Percentiles rank a stretch among this genome's conserved stretches.
These are phyloP conservation scores for Thelephora ganbajun DNA, from an alignment of 768 basidiomycete genomes.

Conservation along the genomic window DNA sequence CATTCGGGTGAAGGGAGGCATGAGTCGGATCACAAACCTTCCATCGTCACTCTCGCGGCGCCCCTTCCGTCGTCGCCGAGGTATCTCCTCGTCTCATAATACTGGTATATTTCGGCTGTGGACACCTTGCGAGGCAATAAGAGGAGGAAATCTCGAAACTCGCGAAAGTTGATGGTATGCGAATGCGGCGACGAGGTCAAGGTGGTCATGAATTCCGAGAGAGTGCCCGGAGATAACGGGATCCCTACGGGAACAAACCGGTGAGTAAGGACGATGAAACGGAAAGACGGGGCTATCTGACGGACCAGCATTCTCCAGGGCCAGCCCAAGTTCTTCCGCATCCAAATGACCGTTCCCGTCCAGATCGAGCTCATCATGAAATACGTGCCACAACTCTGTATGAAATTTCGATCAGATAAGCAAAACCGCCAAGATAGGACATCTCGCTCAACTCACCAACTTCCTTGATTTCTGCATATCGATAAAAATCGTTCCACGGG, in stretches of 20 bases:
- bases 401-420: constrained; percentile 9
- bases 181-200: constrained; percentile 62
- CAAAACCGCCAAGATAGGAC: constrained; percentile 3
- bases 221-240: constrained; percentile 47
- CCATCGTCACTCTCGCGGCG: constrained; percentile 73
- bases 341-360: constrained; percentile 81
- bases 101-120: constrained; percentile 73
- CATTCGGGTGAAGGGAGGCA: neutral
- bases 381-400: constrained; percentile 81
- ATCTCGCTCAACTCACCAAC: constrained; percentile 34
- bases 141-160: constrained; percentile 85
- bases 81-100: constrained; percentile 57
- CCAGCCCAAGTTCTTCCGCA: constrained; percentile 41
- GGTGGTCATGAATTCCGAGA: constrained; percentile 69
- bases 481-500: constrained; percentile 58
- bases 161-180: constrained; percentile 59
- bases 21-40: constrained; percentile 38
- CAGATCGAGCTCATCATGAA: constrained; percentile 81
- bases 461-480: constrained; percentile 73
- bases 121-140: constrained; percentile 74
- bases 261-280: neutral
- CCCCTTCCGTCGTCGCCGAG: constrained; percentile 68
- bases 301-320: constrained; percentile 60
- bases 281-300: constrained; percentile 6
- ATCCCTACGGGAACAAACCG: constrained; percentile 38